Evolutionary conservation across 1,284 basidiomycete genomes (phyloP), one percentile per base, ranked within the genome.

Genomic region (Irpex sp.): DNA sequence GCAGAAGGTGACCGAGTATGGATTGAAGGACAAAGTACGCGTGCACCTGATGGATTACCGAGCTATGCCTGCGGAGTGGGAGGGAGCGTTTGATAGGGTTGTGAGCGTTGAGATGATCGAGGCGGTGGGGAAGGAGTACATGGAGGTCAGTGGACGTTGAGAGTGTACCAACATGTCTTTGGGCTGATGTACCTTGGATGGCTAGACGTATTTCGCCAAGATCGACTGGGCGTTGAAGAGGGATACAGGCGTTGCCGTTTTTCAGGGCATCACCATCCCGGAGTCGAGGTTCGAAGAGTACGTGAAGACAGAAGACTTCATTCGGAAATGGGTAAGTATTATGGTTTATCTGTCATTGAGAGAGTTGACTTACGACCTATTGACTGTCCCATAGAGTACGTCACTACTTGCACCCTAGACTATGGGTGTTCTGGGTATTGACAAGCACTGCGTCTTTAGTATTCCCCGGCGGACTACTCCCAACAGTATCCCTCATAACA

Each of bases 41-140:
- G 88, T 93, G 7, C 90, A 93, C 74, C 75, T 93, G 35, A 83
- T 93, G 81, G 92, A 94, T 71, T 94, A 93, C 71, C 77, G 84
- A 17, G 76, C 79, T 58, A 83, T 91, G 79, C 88, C 89, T 1
- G 60, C 72, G 0, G 81, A 83, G 37, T 92, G 89, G 89, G 75
- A 82, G 62, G 81, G 82, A 26, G 67, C 73, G 6, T 93, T 93
- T 70, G 90, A 93, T 71, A 76, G 90, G 2, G 79, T 93, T 9
- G 80, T 93, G 19, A 89, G 88, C 64, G 80, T 92, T 49, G 91
- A 93, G 76, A 93, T 94, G 90, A 83, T 93, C 11, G 91, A 93
- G 72, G 87, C 87, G 0, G 90, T 94, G 6, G 92, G 92, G 3
- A 74, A 77, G 61, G 88, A 89, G 68, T 91, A 83, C 69, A 70